A percentile compares a stretch with the other conserved stretches of the same genome.
phyloP scores from a whole-genome alignment of 2,329 filamentous ascomycete species.

The Trichoderma atrobrunneum region DNA sequence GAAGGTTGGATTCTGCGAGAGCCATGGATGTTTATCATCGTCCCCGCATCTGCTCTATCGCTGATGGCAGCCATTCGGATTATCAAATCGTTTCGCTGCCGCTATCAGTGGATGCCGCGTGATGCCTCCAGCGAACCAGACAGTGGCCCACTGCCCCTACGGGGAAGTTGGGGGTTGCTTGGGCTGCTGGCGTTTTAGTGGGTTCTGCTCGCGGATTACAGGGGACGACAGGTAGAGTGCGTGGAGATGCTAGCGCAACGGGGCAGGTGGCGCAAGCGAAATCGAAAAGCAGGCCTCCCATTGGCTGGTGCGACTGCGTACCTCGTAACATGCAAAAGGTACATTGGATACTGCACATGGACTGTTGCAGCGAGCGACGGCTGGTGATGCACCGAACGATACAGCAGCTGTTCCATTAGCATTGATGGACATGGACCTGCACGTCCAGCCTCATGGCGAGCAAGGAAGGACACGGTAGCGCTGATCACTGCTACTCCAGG shows the following conservation, averaged over 20 bases:
- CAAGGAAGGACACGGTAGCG: not conserved
- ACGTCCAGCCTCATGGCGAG: not conserved
- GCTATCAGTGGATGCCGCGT: conserved; percentile 16
- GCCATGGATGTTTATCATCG: conserved; percentile 6
- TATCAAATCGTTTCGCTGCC: conserved; percentile 15
- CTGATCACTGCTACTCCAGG: not conserved
- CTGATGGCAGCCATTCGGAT: not conserved
- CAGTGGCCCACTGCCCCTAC: not conserved
- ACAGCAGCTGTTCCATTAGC: not conserved
- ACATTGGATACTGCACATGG: not conserved
- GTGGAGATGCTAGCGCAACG: conserved; percentile 8
- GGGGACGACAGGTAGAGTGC: not conserved
- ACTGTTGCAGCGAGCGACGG: not conserved
- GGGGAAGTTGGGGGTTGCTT: conserved; percentile 11
- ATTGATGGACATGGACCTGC: not conserved
- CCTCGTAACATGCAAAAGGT: not conserved
- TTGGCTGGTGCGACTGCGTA: not conserved
- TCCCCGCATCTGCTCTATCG: not conserved
- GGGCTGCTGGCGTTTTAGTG: not conserved
- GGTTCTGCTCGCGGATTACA: not conserved
- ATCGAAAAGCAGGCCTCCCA: not conserved
- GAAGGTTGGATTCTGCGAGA: not conserved
- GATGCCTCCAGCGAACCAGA: conserved; percentile 4
- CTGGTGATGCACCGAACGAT: conserved; percentile 3
- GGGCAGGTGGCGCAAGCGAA: conserved; percentile 10